Evolutionary conservation across 2,329 filamentous ascomycete genomes (phyloP).

Genomic region (Parastagonospora avenae): DNA sequence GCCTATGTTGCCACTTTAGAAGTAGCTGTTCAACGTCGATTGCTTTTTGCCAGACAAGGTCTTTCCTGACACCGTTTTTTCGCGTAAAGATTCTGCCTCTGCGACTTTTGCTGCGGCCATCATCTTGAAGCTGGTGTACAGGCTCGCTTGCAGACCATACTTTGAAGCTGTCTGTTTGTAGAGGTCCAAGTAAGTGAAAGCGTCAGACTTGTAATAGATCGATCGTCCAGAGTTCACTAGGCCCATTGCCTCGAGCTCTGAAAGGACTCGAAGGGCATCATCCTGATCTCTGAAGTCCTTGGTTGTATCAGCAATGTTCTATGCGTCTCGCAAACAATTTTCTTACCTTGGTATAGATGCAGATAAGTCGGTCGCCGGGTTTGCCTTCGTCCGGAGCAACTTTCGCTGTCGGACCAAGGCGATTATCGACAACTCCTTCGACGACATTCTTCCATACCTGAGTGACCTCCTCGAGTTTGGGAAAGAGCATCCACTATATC

Average conservation of each 20-base stretch:
- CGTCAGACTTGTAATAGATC: constrained; percentile 81
- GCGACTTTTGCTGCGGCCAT: constrained; percentile 19
- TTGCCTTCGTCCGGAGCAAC: constrained; percentile 63
- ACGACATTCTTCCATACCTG: constrained; percentile 70
- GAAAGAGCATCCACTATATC: constrained; percentile 76
- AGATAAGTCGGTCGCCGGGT: constrained; percentile 61
- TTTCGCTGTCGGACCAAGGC: constrained; percentile 75
- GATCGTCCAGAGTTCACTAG: constrained; percentile 57
- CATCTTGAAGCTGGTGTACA: constrained; percentile 51
- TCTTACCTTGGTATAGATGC: constrained; percentile 1
- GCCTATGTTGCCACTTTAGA: background rate
- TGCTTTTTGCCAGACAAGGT: constrained; percentile 17
- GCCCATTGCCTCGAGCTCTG: constrained; percentile 65
- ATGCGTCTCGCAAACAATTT: background rate
- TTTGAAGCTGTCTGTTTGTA: constrained; percentile 41
- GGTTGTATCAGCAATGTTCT: constrained; percentile 76
- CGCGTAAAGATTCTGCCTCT: constrained; percentile 6
- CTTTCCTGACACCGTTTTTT: constrained; percentile 13
- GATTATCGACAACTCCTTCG: constrained; percentile 68
- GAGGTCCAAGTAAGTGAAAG: constrained; percentile 54
- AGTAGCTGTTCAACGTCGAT: background rate
- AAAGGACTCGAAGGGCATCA: constrained; percentile 72
- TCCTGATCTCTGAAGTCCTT: constrained; percentile 69
- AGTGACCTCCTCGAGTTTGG: constrained; percentile 59
- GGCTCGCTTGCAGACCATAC: constrained; percentile 51